Conservation (phyloP, 2,329 filamentous ascomycete species). For the Aspergillus tamarii region DNA sequence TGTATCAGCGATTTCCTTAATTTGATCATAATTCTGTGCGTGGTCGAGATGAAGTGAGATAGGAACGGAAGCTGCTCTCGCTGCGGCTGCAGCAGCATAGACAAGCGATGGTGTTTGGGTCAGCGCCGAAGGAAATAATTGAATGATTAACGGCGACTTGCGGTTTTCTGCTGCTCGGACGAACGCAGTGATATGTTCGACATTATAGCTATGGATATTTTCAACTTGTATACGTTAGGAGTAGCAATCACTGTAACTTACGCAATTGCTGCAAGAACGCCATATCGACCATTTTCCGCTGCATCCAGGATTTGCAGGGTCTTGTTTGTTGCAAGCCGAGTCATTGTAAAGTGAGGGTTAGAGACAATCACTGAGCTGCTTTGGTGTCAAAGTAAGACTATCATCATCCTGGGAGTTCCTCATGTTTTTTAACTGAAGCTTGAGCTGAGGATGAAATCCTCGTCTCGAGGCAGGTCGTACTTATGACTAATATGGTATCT, state of each 20-base stretch:
- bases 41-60: conserved; percentile 66
- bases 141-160: conserved; percentile 13
- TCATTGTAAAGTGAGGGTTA: conserved; percentile 7
- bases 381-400: neutral
- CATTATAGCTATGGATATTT: neutral
- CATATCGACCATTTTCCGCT: conserved; percentile 22
- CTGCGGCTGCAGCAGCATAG: conserved; percentile 54
- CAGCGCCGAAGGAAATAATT: conserved; percentile 21
- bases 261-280: conserved; percentile 25
- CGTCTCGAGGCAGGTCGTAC: neutral
- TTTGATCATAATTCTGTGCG: conserved; percentile 61
- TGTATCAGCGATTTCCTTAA: conserved; percentile 57
- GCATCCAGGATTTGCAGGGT: conserved; percentile 19
- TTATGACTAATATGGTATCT: neutral
- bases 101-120: conserved; percentile 45
- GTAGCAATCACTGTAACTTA: conserved; percentile 2
- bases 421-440: neutral
- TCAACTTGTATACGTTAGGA: neutral
- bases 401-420: neutral
- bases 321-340: conserved; percentile 16
- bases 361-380: neutral
- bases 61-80: conserved; percentile 57
- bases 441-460: neutral
- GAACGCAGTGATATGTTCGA: conserved; percentile 12
- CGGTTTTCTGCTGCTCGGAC: conserved; percentile 9